Conservation (phyloP, 176 grass and related monocot species). For the Oryza officinalis region DNA sequence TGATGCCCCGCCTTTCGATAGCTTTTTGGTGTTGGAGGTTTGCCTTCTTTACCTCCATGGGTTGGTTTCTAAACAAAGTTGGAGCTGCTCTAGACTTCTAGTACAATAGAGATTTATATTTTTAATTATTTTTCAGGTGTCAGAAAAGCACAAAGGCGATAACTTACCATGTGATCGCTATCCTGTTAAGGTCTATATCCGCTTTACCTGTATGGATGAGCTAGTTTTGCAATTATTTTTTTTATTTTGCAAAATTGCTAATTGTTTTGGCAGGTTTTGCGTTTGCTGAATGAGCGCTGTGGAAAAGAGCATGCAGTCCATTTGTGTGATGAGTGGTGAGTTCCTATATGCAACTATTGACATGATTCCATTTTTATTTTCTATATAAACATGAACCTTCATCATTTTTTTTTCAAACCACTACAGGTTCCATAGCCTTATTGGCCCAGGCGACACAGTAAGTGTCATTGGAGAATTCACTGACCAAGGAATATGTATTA, state of each 20-base stretch:
- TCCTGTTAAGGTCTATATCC: slow-evolving; percentile 63
- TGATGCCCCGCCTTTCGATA: slow-evolving; percentile 44
- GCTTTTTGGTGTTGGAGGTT: slow-evolving; percentile 93
- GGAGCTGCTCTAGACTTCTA: not conserved
- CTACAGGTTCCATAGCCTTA: slow-evolving; percentile 75
- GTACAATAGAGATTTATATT: not conserved
- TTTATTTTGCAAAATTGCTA: slow-evolving; percentile 16
- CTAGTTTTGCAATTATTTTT: slow-evolving; percentile 2
- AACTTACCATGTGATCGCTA: slow-evolving; percentile 51
- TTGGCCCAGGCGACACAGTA: slow-evolving; percentile 80
- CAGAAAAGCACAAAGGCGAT: slow-evolving; percentile 73
- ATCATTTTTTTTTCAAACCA: slow-evolving; percentile 2
- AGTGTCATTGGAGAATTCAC: slow-evolving; percentile 85
- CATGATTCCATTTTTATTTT: slow-evolving; percentile 6
- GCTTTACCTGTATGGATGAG: slow-evolving; percentile 5
- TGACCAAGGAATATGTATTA: slow-evolving; percentile 65
- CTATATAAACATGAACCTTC: slow-evolving; percentile 23
- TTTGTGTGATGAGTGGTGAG: slow-evolving; percentile 92
- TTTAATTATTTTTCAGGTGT: slow-evolving; percentile 56
- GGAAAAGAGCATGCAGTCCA: slow-evolving; percentile 63
- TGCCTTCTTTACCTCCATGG: slow-evolving; percentile 30
- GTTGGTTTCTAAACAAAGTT: not conserved
- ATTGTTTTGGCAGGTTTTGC: slow-evolving; percentile 65
- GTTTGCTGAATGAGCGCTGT: slow-evolving; percentile 77
- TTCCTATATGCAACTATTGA: slow-evolving; percentile 4